These are phyloP conservation scores for Solanum corneliomulleri DNA, from an alignment of 257 asterid genomes.

Conservation along the genomic window DNA sequence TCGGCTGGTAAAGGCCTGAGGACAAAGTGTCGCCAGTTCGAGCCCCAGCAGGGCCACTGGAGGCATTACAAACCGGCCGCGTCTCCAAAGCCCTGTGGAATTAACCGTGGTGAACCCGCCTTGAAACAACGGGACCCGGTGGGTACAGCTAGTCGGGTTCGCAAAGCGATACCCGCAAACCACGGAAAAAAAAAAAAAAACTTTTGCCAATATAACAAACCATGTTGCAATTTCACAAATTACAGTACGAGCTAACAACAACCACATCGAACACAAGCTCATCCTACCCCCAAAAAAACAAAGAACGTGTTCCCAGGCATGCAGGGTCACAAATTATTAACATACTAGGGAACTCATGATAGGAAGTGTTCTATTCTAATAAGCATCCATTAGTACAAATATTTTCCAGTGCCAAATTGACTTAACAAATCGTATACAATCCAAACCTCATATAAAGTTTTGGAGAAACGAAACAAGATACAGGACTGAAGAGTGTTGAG, in stretches of 20 bases:
- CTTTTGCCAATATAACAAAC: neutral
- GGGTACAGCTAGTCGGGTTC: too few relatives aligned
- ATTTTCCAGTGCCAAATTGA: neutral
- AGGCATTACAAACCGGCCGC: too few relatives aligned
- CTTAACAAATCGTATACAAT: neutral
- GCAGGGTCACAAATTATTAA: neutral
- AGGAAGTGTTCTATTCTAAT: neutral
- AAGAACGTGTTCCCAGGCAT: neutral
- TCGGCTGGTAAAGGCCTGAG: too few relatives aligned
- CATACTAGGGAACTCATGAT: neutral
- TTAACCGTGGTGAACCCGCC: too few relatives aligned
- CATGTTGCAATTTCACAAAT: neutral
- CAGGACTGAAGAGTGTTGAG: neutral
- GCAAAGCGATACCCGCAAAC: too few relatives aligned
- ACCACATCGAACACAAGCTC: neutral
- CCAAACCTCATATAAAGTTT: neutral
- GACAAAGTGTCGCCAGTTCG: too few relatives aligned
- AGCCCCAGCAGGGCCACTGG: too few relatives aligned
- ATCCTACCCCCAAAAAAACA: neutral
- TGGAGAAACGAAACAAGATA: neutral
- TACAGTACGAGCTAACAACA: neutral
- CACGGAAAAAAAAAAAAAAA: too few relatives aligned
- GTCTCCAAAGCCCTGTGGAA: too few relatives aligned
- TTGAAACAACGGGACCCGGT: too few relatives aligned
- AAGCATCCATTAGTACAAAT: neutral